Conservation (phyloP, 441 rosid species). For the Arabidopsis lyrata region DNA sequence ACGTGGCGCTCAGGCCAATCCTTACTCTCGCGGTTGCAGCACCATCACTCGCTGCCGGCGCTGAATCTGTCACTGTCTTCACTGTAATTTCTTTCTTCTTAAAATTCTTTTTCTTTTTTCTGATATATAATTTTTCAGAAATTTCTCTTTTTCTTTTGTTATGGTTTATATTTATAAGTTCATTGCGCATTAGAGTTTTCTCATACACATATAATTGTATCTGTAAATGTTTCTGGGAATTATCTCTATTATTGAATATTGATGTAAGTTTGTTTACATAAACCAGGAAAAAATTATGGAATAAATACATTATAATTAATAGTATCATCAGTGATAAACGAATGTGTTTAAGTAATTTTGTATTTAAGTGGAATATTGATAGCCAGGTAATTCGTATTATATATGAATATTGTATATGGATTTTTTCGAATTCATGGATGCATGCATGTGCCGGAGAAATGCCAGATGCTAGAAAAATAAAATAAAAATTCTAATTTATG, state of each 20-base stretch:
- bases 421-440: conserved; percentile 2
- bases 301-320: conserved; percentile 15
- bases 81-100: neutral
- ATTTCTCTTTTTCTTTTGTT: conserved; percentile 3
- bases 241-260: conserved; percentile 14
- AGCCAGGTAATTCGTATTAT: conserved; percentile 10
- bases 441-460: conserved; percentile 22
- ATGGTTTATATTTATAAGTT: conserved; percentile 8
- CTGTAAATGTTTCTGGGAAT: conserved; percentile 33
- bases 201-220: conserved; percentile 18
- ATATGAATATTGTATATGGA: neutral
- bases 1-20: conserved; percentile 79
- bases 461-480: neutral
- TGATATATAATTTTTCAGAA: conserved; percentile 5
- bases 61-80: conserved; percentile 31
- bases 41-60: conserved; percentile 76
- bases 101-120: conserved; percentile 7
- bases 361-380: conserved; percentile 18
- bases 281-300: conserved; percentile 18
- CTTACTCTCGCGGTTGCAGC: conserved; percentile 84
- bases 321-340: neutral
- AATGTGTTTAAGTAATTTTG: conserved; percentile 1
- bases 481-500: neutral
- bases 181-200: neutral
- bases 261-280: conserved; percentile 41